These are phyloP conservation scores for Pseudogymnoascus sp. DNA, from an alignment of 2,329 filamentous ascomycete species.

Conservation along the genomic window DNA sequence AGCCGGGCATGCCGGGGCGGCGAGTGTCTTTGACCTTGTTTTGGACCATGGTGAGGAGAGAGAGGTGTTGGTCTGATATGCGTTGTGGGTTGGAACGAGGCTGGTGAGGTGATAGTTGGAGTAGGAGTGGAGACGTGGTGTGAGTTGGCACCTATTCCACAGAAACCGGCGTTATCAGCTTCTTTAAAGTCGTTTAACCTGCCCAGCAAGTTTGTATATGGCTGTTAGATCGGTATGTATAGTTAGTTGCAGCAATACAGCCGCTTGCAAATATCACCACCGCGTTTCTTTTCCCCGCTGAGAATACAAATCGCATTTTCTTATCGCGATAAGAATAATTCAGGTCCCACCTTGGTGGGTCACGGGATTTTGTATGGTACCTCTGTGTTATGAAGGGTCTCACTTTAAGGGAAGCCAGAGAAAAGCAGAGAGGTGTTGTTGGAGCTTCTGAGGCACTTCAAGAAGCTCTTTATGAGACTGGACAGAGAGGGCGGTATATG, in stretches of 20 bases:
- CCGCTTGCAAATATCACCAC: neutral
- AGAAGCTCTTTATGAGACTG: neutral
- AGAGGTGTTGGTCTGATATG: neutral
- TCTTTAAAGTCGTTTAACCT: neutral
- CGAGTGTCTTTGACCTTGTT: slow-evolving; percentile 8
- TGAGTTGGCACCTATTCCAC: neutral
- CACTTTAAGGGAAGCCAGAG: neutral
- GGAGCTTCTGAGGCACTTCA: neutral
- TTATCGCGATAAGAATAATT: slow-evolving; percentile 4
- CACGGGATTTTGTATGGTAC: neutral
- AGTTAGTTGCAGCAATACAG: neutral
- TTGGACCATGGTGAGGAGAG: neutral
- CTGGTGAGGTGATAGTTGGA: neutral
- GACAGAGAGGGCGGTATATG: neutral
- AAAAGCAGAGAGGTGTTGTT: neutral
- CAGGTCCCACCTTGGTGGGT: neutral
- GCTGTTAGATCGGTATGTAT: neutral
- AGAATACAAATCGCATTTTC: slow-evolving; percentile 5
- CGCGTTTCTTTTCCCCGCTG: neutral
- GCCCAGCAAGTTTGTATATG: neutral
- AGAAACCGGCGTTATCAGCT: neutral
- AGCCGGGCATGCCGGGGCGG: slow-evolving; percentile 8
- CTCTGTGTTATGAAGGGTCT: neutral
- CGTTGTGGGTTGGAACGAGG: neutral
- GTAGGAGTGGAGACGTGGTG: neutral